Conservation (phyloP, 139 green algal species). For the Spirogloea muscicola region DNA sequence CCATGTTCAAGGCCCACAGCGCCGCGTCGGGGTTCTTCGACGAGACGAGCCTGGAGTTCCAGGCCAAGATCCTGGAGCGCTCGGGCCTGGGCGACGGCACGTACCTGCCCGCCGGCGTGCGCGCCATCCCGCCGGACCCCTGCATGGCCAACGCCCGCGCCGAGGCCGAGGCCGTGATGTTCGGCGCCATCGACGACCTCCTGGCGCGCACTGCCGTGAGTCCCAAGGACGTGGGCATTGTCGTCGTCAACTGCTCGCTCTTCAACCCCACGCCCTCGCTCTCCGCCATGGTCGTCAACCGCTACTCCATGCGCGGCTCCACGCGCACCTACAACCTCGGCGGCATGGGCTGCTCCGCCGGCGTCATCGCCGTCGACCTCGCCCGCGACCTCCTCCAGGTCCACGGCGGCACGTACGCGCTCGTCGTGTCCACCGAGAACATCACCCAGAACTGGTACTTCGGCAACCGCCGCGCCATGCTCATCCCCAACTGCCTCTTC, state of each 20-base stretch:
- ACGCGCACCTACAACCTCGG: conserved; percentile 90
- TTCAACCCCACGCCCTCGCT: conserved; percentile 96
- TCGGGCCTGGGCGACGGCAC: conserved; percentile 88
- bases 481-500: conserved; percentile 98
- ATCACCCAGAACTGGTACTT: conserved; percentile 98
- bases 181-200: conserved; percentile 51
- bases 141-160: conserved; percentile 71
- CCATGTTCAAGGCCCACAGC: conserved; percentile 19
- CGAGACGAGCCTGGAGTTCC: conserved; percentile 76
- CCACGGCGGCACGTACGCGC: conserved; percentile 46
- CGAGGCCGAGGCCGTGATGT: conserved; percentile 84
- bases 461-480: conserved; percentile 84
- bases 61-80: conserved; percentile 78
- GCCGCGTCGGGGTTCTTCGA: conserved; percentile 33
- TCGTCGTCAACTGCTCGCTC: conserved; percentile 94
- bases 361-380: conserved; percentile 83
- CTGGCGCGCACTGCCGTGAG: conserved; percentile 57
- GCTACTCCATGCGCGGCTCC: conserved; percentile 88
- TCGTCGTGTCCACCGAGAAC: conserved; percentile 95
- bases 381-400: conserved; percentile 79
- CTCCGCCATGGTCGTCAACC: conserved; percentile 92
- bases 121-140: conserved; percentile 48
- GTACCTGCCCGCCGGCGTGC: conserved; percentile 74
- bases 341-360: conserved; percentile 91
- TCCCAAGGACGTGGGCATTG: conserved; percentile 78